Evolutionary conservation across 208 protist species (phyloP), one percentile per base, ranked within the genome.

Genomic region (Trypanosoma scelopori): DNA sequence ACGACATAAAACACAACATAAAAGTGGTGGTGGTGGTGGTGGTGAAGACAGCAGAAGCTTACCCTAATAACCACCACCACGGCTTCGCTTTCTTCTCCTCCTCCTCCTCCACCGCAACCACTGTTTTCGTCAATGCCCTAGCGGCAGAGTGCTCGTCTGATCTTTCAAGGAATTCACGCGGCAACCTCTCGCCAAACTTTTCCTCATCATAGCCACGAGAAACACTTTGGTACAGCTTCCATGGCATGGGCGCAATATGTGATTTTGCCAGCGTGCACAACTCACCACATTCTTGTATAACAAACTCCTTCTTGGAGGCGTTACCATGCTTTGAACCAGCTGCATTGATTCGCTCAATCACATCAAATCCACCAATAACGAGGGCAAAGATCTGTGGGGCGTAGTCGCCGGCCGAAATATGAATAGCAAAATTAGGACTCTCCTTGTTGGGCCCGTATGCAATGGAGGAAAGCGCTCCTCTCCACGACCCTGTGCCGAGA

Each of bases 211-310:
- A 93, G 13, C 87, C 89, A 1, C 62, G 22, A 13, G 87, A 93
- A 41, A 95, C 64, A 48, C 61, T 71, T 58, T 92, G 77, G 63
- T 91, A 93, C 43, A 93, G 69, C 50, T 85, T 81, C 87, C 89
- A 95, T 49, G 89, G 89, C 76, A 95, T 91, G 23, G 87, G 84
- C 22, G 77, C 60, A 23, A 95, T 81, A 60, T 92, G 81, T 52
- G 81, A 87, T 72, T 92, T 92, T 55, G 86, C 89, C 48, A 95
- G 60, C 12, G 89, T 95, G 76, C 89, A 95, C 53, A 95, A 67
- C 69, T 95, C 86, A 30, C 89, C 89, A 68, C 89, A 95, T 37
- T 84, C 82, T 30, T 80, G 66, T 45, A 95, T 83, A 41, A 87
- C 68, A 57, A 81, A 95, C 13, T 81, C 69, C 60, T 76, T 70